A percentile compares a stretch with the other conserved stretches of the same genome.
phyloP scores from a whole-genome alignment of 2,329 filamentous ascomycete species.

The Xylaria sp. region DNA sequence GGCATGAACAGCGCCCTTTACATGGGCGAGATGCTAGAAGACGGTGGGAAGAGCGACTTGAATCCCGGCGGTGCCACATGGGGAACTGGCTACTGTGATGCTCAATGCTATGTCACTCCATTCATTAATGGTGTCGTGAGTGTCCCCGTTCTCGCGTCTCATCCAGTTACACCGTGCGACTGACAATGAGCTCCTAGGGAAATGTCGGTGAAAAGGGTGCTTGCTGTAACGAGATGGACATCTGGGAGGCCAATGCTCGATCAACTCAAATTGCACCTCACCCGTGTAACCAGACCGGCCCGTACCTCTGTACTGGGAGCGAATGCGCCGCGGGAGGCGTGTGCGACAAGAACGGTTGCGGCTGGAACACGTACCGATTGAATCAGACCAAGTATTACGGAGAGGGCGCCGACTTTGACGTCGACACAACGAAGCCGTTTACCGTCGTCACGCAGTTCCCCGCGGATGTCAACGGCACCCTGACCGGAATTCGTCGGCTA shows the following conservation, averaged over 20 bases:
- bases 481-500: conserved; percentile 51
- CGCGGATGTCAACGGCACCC: conserved; percentile 47
- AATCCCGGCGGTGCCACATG: conserved; percentile 53
- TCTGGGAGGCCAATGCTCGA: conserved; percentile 54
- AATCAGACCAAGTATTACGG: conserved; percentile 50
- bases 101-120: conserved; percentile 52
- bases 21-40: conserved; percentile 68
- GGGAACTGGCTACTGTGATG: conserved; percentile 55
- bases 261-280: conserved; percentile 53
- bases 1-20: conserved; percentile 73
- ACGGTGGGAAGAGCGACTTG: conserved; percentile 63
- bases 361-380: conserved; percentile 52
- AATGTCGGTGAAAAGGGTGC: conserved; percentile 51
- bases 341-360: conserved; percentile 53
- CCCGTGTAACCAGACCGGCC: conserved; percentile 50
- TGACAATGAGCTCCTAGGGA: conserved; percentile 43
- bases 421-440: conserved; percentile 52
- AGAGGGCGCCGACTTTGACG: conserved; percentile 45
- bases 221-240: conserved; percentile 56
- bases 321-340: conserved; percentile 48
- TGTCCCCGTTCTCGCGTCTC: conserved; percentile 5
- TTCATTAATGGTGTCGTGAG: conserved; percentile 54
- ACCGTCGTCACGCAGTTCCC: conserved; percentile 54
- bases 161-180: background rate
- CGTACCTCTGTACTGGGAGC: conserved; percentile 49